Evolutionary conservation across 1,139 yeast species (phyloP).

Genomic region (Trichomonascaceae sp.): DNA sequence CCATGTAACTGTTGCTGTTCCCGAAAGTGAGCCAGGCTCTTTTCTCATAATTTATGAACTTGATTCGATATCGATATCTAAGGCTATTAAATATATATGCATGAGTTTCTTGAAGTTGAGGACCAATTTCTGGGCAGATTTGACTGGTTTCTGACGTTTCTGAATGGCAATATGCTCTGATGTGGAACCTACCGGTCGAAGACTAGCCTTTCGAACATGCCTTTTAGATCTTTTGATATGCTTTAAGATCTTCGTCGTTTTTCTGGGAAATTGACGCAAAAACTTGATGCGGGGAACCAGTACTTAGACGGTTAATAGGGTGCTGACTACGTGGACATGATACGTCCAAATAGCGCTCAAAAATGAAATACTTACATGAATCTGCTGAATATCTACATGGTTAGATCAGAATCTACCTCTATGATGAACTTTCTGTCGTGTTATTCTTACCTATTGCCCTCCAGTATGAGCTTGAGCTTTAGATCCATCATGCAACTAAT

Average conservation of each 20-base stretch:
- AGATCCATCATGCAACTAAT: slow-evolving; percentile 3
- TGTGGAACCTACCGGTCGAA: neutral
- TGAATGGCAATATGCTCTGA: neutral
- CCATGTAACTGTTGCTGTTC: neutral
- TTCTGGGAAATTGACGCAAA: slow-evolving; percentile 4
- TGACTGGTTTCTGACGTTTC: neutral
- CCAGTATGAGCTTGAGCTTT: slow-evolving; percentile 2
- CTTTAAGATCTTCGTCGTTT: neutral
- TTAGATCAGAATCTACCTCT: neutral
- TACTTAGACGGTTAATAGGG: neutral
- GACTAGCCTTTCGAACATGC: neutral
- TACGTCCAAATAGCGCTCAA: neutral
- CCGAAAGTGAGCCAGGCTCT: neutral
- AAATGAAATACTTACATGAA: neutral
- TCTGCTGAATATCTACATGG: neutral
- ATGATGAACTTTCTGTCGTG: neutral
- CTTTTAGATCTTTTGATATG: neutral
- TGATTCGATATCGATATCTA: slow-evolving; percentile 5
- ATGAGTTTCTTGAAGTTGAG: slow-evolving; percentile 1
- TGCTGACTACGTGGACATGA: neutral
- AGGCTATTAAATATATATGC: slow-evolving; percentile 3
- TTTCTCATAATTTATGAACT: neutral
- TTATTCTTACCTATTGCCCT: neutral
- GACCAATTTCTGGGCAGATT: neutral
- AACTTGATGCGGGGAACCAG: slow-evolving; percentile 3